A percentile compares a stretch with the other conserved stretches of the same genome.
Conservation (phyloP, 2,329 filamentous ascomycete species). For the Penicillium frequentans region DNA sequence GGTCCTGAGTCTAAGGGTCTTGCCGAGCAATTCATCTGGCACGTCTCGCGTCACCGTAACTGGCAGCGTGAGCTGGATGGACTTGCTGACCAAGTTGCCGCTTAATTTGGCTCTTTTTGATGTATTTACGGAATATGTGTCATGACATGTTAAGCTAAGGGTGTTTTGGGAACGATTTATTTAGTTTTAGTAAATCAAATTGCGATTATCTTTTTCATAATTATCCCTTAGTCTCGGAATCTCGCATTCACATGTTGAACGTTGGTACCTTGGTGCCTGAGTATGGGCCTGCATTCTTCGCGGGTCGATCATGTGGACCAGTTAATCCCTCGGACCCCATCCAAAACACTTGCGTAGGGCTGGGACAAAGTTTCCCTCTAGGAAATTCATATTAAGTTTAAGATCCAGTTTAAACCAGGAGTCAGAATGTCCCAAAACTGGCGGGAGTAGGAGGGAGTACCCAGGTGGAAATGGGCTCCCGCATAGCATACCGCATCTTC, state of each 20-base stretch:
- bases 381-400: neutral
- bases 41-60: slow-evolving; percentile 71
- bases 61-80: slow-evolving; percentile 76
- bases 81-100: slow-evolving; percentile 66
- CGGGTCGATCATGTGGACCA: neutral
- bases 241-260: slow-evolving; percentile 1
- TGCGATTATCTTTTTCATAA: neutral
- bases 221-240: neutral
- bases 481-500: slow-evolving; percentile 10
- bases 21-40: slow-evolving; percentile 67
- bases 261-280: slow-evolving; percentile 3
- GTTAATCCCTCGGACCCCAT: neutral
- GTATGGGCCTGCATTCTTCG: slow-evolving; percentile 4
- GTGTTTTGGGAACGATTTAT: neutral
- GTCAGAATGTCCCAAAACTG: neutral
- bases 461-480: neutral
- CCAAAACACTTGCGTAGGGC: neutral
- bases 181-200: neutral
- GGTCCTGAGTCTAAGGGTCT: slow-evolving; percentile 67
- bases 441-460: neutral
- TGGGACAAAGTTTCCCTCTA: neutral
- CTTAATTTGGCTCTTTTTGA: slow-evolving; percentile 45
- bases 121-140: neutral
- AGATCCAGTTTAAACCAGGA: neutral
- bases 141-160: neutral